Evolutionary conservation across 2,329 filamentous ascomycete species (phyloP), one percentile per base, ranked within the genome.

Genomic region (Colletotrichum agaves): DNA sequence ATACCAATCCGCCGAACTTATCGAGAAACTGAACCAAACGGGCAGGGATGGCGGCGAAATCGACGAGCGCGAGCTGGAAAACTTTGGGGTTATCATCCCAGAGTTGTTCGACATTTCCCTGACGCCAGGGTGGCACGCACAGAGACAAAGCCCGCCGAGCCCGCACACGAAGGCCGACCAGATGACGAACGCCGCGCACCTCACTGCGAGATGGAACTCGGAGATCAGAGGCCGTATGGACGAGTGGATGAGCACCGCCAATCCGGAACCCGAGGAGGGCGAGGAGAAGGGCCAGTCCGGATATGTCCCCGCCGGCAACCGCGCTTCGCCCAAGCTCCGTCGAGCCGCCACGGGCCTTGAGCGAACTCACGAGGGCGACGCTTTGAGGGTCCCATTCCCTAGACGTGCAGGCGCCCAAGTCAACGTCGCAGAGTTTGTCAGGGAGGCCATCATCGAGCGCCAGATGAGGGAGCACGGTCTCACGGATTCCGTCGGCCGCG

Each of bases 91-190:
- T 19, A 71, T 89, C 10, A 76, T 88, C 12, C 85, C 87, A 0
- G 77, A 79, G 43, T 73, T 87, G 2, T 80, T 87, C 58, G 87
- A 89, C 71, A 80, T 86, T 3, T 84, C 85, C 0, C 73, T 89
- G 1, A 77, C 84, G 0, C 87, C 87, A 0, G 86, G 84, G 1
- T 89, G 87, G 83, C 74, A 79, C 6, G 74, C 74, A 4, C 76
- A 76, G 10, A 81, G 86, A 2, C 80, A 80, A 0, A 60, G 73
- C 2, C 80, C 84, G 1, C 78, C 83, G 1, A 70, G 65, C 13
- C 84, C 84, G 11, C 84, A 86, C 71, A 81, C 77, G 13, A 78
- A 79, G 41, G 79, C 82, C 2, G 85, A 87, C 70, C 83, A 88
- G 69, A 77, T 86, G 71, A 84, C 84, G 65, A 88, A 87, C 67